Evolutionary conservation across 805 yeast genomes (phyloP).

Genomic region (Metschnikowia santaceciliae): DNA sequence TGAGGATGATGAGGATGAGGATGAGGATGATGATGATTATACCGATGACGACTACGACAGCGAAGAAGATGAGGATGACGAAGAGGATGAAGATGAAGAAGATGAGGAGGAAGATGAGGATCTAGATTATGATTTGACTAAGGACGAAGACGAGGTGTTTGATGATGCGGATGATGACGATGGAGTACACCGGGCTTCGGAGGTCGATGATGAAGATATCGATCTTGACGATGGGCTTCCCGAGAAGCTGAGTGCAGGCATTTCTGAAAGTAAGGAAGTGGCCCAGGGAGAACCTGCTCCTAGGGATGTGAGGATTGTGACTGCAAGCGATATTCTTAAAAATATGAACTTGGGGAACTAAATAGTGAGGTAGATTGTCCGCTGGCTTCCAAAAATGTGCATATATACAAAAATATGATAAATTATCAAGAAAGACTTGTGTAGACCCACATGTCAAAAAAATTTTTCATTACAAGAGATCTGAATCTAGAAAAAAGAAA

Average conservation of each 20-base stretch:
- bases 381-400: too few relatives aligned
- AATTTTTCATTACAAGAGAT: background rate
- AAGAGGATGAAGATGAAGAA: constrained; percentile 11
- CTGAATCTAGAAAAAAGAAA: constrained; percentile 2
- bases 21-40: constrained; percentile 9
- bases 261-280: background rate
- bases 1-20: constrained; percentile 9
- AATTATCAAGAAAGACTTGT: too few relatives aligned
- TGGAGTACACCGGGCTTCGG: constrained; percentile 1
- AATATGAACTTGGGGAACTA: constrained; percentile 5
- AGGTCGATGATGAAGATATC: constrained; percentile 5
- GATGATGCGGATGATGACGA: constrained; percentile 6
- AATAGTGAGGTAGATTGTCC: background rate
- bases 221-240: constrained; percentile 9
- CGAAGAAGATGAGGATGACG: constrained; percentile 11
- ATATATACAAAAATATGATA: too few relatives aligned
- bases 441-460: background rate
- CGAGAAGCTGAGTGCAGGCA: constrained; percentile 2
- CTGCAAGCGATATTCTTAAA: constrained; percentile 14
- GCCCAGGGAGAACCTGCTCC: constrained; percentile 2
- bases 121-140: constrained; percentile 4
- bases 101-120: constrained; percentile 7
- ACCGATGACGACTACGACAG: constrained; percentile 11
- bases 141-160: constrained; percentile 3
- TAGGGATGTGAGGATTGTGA: constrained; percentile 8